Evolutionary conservation across 805 yeast genomes (phyloP).

Genomic region (Candida nanaspora): DNA sequence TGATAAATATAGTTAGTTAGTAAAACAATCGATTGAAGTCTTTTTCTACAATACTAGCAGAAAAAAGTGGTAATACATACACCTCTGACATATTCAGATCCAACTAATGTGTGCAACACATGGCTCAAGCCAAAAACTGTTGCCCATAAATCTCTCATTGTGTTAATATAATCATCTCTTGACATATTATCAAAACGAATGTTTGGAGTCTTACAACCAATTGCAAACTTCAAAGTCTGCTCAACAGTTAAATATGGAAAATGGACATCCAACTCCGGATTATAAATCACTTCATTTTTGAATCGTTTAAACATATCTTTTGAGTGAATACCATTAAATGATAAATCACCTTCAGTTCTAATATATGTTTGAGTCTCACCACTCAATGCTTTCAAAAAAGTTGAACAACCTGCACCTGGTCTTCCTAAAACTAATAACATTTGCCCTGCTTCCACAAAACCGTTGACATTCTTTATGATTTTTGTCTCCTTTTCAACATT

Average conservation of each 20-base stretch:
- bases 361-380: constrained; percentile 36
- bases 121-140: constrained; percentile 56
- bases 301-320: constrained; percentile 36
- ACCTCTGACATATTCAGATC: constrained; percentile 61
- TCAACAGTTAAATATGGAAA: constrained; percentile 48
- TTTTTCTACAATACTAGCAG: constrained; percentile 27
- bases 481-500: constrained; percentile 12
- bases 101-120: constrained; percentile 55
- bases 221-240: constrained; percentile 48
- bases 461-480: constrained; percentile 15
- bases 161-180: constrained; percentile 33
- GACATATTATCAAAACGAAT: constrained; percentile 37
- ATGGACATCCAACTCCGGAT: constrained; percentile 49
- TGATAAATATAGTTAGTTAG: background rate
- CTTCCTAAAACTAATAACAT: constrained; percentile 47
- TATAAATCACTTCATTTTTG: constrained; percentile 42
- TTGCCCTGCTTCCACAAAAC: constrained; percentile 37
- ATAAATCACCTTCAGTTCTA: constrained; percentile 31
- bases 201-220: constrained; percentile 53
- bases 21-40: background rate
- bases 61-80: constrained; percentile 10
- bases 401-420: constrained; percentile 63
- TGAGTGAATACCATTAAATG: constrained; percentile 42
- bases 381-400: constrained; percentile 38
- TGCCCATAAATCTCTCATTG: constrained; percentile 38